phyloP scores from a whole-genome alignment of 176 grass and related monocot species.

The Bonia amplexicaulis region DNA sequence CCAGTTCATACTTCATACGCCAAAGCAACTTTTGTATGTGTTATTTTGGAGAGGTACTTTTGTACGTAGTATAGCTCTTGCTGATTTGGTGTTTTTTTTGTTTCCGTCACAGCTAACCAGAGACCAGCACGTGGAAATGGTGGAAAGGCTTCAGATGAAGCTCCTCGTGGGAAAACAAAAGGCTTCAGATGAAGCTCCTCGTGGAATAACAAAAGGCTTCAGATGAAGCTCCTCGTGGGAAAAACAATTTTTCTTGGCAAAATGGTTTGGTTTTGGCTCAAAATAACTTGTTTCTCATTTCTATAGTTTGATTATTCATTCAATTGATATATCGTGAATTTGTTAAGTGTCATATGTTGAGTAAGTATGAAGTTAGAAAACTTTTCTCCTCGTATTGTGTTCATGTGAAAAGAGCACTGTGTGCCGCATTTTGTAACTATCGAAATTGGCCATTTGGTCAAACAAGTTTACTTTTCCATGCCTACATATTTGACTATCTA shows the following conservation, averaged over 20 bases:
- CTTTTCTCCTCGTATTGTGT: background rate
- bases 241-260: slow-evolving; percentile 54
- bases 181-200: too few relatives aligned
- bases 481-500: slow-evolving; percentile 7
- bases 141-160: slow-evolving; percentile 39
- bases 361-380: background rate
- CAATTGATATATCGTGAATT: background rate
- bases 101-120: slow-evolving; percentile 36
- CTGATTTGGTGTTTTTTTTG: background rate
- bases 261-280: slow-evolving; percentile 70
- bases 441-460: background rate
- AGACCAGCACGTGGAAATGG: slow-evolving; percentile 9
- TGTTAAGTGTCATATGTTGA: background rate
- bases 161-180: too few relatives aligned
- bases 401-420: slow-evolving; percentile 2
- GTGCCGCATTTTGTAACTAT: background rate
- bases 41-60: background rate
- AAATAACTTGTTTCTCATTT: slow-evolving; percentile 26
- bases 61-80: background rate
- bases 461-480: slow-evolving; percentile 26
- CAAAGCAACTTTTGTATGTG: background rate
- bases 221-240: too few relatives aligned
- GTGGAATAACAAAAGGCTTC: too few relatives aligned
- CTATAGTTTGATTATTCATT: slow-evolving; percentile 5
- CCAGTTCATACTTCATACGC: background rate